phyloP scores from a whole-genome alignment of 768 basidiomycete genomes.

The Tylopilus plumbeoviolaceoides region DNA sequence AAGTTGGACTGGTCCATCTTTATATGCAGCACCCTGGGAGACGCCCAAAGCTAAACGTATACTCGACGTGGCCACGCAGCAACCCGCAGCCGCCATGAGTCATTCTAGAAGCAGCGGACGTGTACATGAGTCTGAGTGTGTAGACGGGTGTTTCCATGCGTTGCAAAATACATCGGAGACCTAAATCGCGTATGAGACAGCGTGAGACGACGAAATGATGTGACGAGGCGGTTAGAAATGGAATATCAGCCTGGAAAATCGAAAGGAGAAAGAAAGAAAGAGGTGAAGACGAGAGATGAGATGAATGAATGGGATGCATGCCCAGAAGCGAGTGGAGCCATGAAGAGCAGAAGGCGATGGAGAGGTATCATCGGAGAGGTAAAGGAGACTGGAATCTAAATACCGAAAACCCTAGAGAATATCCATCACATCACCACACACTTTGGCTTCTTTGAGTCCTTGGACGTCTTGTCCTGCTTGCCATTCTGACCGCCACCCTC shows the following conservation, averaged over 20 bases:
- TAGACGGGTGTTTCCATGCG: slow-evolving; percentile 30
- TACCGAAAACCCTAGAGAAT: slow-evolving; percentile 56
- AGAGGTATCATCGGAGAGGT: slow-evolving; percentile 82
- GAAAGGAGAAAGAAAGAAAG: slow-evolving; percentile 11
- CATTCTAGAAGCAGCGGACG: background rate
- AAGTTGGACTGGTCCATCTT: background rate
- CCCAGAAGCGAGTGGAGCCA: slow-evolving; percentile 23
- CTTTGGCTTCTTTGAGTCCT: slow-evolving; percentile 48
- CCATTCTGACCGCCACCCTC: slow-evolving; percentile 46
- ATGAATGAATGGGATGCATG: slow-evolving; percentile 21
- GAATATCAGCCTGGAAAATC: slow-evolving; percentile 30
- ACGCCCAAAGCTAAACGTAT: slow-evolving; percentile 5
- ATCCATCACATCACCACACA: slow-evolving; percentile 79
- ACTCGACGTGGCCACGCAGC: slow-evolving; percentile 19
- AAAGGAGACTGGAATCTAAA: slow-evolving; percentile 65
- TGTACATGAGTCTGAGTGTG: slow-evolving; percentile 8
- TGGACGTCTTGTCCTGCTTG: slow-evolving; percentile 38
- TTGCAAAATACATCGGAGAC: slow-evolving; percentile 38
- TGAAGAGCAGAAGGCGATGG: slow-evolving; percentile 32
- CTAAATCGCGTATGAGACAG: slow-evolving; percentile 40
- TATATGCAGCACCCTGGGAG: slow-evolving; percentile 4
- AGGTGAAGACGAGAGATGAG: background rate
- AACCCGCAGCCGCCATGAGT: slow-evolving; percentile 11
- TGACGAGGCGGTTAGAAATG: slow-evolving; percentile 28
- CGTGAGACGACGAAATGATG: slow-evolving; percentile 33